A percentile compares a stretch with the other conserved stretches of the same genome.
phyloP scores from a whole-genome alignment of 305 asterid species.

The Fraxinus velutina region DNA sequence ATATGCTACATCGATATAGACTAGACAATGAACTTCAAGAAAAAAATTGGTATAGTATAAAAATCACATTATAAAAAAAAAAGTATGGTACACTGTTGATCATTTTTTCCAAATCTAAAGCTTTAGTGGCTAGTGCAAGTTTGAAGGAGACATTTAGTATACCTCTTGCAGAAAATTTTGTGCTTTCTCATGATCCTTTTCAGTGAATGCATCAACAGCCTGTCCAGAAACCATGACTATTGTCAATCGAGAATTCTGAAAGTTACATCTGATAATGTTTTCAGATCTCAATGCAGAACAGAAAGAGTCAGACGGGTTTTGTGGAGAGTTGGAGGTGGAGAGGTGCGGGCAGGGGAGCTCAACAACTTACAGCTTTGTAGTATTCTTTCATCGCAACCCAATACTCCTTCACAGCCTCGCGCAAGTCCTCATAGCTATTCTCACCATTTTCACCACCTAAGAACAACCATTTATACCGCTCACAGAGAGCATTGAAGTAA shows the following conservation, averaged over 20 bases:
- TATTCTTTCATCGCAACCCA: slow-evolving; percentile 65
- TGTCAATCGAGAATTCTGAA: slow-evolving; percentile 14
- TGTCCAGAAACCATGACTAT: slow-evolving; percentile 29
- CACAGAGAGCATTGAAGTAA: slow-evolving; percentile 20
- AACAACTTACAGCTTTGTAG: slow-evolving; percentile 59
- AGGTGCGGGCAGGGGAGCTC: background rate
- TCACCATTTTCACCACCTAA: slow-evolving; percentile 49
- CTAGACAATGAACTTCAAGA: slow-evolving; percentile 1
- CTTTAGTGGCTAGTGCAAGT: slow-evolving; percentile 2
- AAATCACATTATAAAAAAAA: background rate
- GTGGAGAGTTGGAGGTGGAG: background rate
- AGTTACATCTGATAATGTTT: background rate
- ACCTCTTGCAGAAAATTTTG: slow-evolving; percentile 55
- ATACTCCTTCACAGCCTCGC: slow-evolving; percentile 53
- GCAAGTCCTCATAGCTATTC: slow-evolving; percentile 49
- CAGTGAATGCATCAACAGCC: slow-evolving; percentile 59
- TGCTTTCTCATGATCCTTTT: slow-evolving; percentile 41
- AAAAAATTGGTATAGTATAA: background rate
- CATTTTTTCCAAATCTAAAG: background rate
- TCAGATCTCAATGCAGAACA: background rate
- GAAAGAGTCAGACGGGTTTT: slow-evolving; percentile 3
- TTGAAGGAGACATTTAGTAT: slow-evolving; percentile 23
- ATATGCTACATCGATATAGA: background rate
- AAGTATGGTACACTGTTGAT: background rate
- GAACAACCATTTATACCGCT: slow-evolving; percentile 21